Percentiles rank a stretch among this genome's conserved stretches.
Conservation (phyloP, 805 yeast species). For the Yarrowia osloensis region DNA sequence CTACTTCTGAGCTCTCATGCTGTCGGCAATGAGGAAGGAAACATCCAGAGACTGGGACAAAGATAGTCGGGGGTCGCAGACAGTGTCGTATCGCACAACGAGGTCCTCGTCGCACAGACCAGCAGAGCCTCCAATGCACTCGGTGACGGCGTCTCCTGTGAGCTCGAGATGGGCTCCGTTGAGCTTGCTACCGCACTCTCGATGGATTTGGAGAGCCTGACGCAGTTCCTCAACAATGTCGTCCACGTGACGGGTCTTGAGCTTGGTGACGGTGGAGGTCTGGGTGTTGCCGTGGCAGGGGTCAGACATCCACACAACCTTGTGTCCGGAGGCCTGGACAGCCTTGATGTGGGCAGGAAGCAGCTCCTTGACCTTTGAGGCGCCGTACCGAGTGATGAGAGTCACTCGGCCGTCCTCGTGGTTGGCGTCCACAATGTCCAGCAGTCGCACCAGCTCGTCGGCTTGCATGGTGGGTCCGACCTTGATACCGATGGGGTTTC, state of each 20-base stretch:
- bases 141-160: constrained; percentile 50
- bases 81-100: constrained; percentile 47
- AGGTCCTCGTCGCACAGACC: constrained; percentile 45
- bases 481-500: constrained; percentile 49
- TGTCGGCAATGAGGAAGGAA: constrained; percentile 48
- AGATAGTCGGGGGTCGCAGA: constrained; percentile 48
- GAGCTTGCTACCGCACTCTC: constrained; percentile 40
- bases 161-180: constrained; percentile 49
- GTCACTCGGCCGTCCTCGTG: constrained; percentile 46
- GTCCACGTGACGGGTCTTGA: constrained; percentile 48
- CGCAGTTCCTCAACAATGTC: constrained; percentile 47
- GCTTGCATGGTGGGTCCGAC: constrained; percentile 49
- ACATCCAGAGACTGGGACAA: constrained; percentile 47
- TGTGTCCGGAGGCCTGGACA: constrained; percentile 44
- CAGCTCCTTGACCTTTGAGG: constrained; percentile 41
- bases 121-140: constrained; percentile 49
- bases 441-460: constrained; percentile 43
- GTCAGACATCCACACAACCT: constrained; percentile 49
- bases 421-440: constrained; percentile 47
- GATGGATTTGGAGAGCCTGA: constrained; percentile 44
- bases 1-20: constrained; percentile 31
- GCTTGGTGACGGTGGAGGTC: constrained; percentile 44
- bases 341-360: constrained; percentile 48
- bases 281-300: constrained; percentile 52
- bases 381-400: constrained; percentile 48